Conservation (phyloP, 805 yeast genomes). For the Saturnispora hagleri region DNA sequence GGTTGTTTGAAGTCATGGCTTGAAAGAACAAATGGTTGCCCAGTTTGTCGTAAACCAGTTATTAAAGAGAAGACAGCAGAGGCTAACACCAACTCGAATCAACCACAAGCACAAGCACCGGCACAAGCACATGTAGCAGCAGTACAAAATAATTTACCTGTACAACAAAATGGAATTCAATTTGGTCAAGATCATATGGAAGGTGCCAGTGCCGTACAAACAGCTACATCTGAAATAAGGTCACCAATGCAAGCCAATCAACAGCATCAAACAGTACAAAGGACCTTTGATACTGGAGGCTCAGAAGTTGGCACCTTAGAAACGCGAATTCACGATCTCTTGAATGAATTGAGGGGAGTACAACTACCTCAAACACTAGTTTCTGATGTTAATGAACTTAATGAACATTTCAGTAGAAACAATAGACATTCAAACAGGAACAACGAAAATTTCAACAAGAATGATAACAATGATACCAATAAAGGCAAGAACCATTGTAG, state of each 20-base stretch:
- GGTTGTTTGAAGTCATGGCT: slow-evolving; percentile 92
- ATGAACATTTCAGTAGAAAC: not conserved
- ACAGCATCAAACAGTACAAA: not conserved
- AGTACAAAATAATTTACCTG: not conserved
- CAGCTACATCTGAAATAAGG: not conserved
- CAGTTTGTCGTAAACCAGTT: slow-evolving; percentile 76
- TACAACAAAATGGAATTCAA: not conserved
- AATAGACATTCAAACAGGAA: too few species aligned
- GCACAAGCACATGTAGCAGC: too few species aligned
- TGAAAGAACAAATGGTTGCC: slow-evolving; percentile 87
- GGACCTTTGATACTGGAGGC: not conserved
- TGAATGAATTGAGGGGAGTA: not conserved
- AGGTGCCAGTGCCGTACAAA: not conserved
- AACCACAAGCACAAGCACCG: not conserved
- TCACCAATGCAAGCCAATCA: not conserved
- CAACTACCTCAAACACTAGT: not conserved
- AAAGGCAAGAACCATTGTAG: too few species aligned
- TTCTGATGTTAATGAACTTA: not conserved
- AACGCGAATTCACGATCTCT: not conserved
- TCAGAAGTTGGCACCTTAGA: not conserved
- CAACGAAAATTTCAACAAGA: too few species aligned
- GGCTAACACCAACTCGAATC: not conserved
- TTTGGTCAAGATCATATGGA: not conserved
- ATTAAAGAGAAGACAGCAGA: slow-evolving; percentile 18
- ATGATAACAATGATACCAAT: too few species aligned